Evolutionary conservation across 495 filamentous ascomycete genomes (phyloP).

Genomic region (Aspergillus nidulans): DNA sequence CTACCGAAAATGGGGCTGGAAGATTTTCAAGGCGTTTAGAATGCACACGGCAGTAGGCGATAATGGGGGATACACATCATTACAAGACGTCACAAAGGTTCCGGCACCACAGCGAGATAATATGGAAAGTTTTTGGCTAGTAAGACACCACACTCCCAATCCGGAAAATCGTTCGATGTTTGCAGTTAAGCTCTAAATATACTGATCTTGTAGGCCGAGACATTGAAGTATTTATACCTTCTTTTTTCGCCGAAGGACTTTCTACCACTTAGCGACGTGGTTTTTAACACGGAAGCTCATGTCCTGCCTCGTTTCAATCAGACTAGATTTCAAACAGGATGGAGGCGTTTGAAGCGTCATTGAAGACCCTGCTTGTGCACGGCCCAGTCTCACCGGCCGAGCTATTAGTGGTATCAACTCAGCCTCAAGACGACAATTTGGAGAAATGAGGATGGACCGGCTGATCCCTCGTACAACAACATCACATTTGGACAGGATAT

Average conservation of each 20-base stretch:
- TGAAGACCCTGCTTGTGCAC: background rate
- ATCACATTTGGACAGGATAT: too few relatives aligned
- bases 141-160: too few relatives aligned
- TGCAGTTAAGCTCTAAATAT: background rate
- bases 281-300: constrained; percentile 96
- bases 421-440: too few relatives aligned
- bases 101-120: constrained; percentile 67
- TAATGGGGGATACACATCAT: constrained; percentile 41
- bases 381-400: too few relatives aligned
- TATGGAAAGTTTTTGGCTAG: constrained; percentile 93
- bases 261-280: constrained; percentile 74
- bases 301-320: constrained; percentile 82
- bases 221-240: constrained; percentile 94
- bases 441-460: too few relatives aligned
- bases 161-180: too few relatives aligned
- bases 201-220: constrained; percentile 58
- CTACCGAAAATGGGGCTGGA: constrained; percentile 96
- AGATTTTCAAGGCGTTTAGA: constrained; percentile 90
- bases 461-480: too few relatives aligned
- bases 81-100: constrained; percentile 31
- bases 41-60: constrained; percentile 64
- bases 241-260: constrained; percentile 83
- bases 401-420: too few relatives aligned
- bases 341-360: constrained; percentile 37
- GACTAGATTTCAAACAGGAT: constrained; percentile 76